These are phyloP conservation scores for Balamuthia mandrillaris DNA, from an alignment of 208 protist species.

Conservation along the genomic window DNA sequence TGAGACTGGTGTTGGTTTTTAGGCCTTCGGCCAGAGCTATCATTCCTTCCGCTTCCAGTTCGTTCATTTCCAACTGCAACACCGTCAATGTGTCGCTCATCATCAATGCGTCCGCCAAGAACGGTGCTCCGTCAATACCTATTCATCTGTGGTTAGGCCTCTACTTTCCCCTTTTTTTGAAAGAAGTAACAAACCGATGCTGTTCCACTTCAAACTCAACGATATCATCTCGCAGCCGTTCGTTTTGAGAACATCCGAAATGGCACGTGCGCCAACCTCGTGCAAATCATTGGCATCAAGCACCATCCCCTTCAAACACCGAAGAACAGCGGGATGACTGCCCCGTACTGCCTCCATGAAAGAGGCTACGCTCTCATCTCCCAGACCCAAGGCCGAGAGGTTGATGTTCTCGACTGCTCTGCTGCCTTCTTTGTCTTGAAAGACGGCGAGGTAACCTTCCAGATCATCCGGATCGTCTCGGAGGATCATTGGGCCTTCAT, in stretches of 20 bases:
- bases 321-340: too few species aligned
- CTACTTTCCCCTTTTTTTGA: not conserved
- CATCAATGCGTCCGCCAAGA: not conserved
- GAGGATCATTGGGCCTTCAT: too few species aligned
- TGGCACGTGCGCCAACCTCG: not conserved
- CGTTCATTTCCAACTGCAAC: not conserved
- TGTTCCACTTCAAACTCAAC: constrained; percentile 3
- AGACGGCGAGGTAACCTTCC: too few species aligned
- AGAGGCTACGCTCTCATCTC: too few species aligned
- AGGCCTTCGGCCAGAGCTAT: not conserved
- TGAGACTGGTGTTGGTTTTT: not conserved
- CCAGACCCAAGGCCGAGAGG: too few species aligned
- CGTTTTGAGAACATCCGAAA: not conserved
- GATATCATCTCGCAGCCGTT: not conserved
- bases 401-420: too few species aligned
- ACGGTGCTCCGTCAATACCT: not conserved
- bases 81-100: not conserved
- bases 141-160: too few species aligned
- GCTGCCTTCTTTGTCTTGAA: too few species aligned
- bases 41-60: not conserved
- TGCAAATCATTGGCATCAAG: constrained; percentile 6
- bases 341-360: too few species aligned
- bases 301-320: too few species aligned
- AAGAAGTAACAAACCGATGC: not conserved
- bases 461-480: too few species aligned